Percentiles rank a stretch among this genome's conserved stretches.
phyloP scores from a whole-genome alignment of 148 eudicot species.

The Diospyros lotus region DNA sequence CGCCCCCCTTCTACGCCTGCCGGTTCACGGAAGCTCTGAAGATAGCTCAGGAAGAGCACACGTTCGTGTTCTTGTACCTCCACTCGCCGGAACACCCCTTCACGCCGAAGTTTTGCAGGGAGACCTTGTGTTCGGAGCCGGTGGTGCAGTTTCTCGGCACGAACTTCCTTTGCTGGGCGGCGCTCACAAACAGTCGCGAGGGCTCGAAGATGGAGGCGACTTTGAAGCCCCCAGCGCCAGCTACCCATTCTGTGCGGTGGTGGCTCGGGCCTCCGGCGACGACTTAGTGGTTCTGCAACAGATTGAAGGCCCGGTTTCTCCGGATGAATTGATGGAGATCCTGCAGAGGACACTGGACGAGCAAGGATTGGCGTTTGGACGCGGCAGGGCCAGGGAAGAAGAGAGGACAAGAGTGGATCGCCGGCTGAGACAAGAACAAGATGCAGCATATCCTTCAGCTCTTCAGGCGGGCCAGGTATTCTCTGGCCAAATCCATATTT shows the following conservation, averaged over 20 bases:
- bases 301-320: constrained; percentile 92
- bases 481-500: no score
- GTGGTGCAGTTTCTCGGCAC: constrained; percentile 79
- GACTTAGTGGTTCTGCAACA: constrained; percentile 65
- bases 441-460: constrained; percentile 78
- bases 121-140: constrained; percentile 64
- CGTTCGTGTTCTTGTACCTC: constrained; percentile 70
- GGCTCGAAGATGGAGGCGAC: constrained; percentile 54
- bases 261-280: constrained; percentile 70
- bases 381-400: constrained; percentile 46
- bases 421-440: constrained; percentile 76
- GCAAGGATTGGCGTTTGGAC: constrained; percentile 70
- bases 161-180: constrained; percentile 88
- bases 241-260: constrained; percentile 84
- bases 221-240: constrained; percentile 49
- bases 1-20: constrained; percentile 82
- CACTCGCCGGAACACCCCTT: constrained; percentile 81
- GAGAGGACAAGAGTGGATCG: constrained; percentile 51
- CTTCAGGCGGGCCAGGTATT: constrained; percentile 75
- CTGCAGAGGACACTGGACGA: constrained; percentile 77
- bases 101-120: constrained; percentile 54
- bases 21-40: constrained; percentile 60
- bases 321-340: constrained; percentile 73
- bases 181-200: constrained; percentile 50
- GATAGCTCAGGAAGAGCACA: constrained; percentile 64